Conservation (phyloP, 2,329 filamentous ascomycete species). For the Knoxdaviesia capensis region DNA sequence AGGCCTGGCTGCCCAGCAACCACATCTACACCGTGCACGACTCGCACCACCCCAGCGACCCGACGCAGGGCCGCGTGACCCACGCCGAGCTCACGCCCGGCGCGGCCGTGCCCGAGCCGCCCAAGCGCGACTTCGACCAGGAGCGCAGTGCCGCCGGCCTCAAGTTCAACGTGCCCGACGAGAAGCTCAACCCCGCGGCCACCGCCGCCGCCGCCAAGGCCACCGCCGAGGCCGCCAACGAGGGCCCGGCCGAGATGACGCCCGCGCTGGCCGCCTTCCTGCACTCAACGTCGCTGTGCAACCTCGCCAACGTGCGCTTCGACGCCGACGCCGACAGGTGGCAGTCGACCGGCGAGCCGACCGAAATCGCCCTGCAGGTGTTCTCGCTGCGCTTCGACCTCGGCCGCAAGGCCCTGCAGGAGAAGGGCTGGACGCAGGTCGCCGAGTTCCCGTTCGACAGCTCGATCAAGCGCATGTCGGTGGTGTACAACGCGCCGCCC, state of each 20-base stretch:
- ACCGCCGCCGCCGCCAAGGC: slow-evolving; percentile 7
- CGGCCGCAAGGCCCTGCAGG: slow-evolving; percentile 31
- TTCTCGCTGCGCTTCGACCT: slow-evolving; percentile 48
- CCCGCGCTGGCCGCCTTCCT: slow-evolving; percentile 30
- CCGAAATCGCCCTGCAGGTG: slow-evolving; percentile 58
- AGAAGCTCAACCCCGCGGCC: slow-evolving; percentile 20
- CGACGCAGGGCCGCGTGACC: slow-evolving; percentile 34
- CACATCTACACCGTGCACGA: slow-evolving; percentile 39
- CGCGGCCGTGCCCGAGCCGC: slow-evolving; percentile 7
- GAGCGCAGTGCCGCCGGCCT: slow-evolving; percentile 39
- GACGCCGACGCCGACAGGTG: slow-evolving; percentile 35
- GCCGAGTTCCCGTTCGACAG: slow-evolving; percentile 66
- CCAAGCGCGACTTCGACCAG: slow-evolving; percentile 33
- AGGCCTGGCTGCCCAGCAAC: slow-evolving; percentile 40
- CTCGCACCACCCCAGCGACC: slow-evolving; percentile 39
- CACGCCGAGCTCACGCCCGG: slow-evolving; percentile 8
- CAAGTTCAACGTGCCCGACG: slow-evolving; percentile 42
- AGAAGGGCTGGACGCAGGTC: slow-evolving; percentile 37
- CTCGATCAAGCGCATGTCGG: slow-evolving; percentile 61
- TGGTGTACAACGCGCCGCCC: slow-evolving; percentile 38
- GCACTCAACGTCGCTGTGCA: slow-evolving; percentile 41
- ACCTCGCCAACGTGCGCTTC: slow-evolving; percentile 37
- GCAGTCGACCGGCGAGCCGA: slow-evolving; percentile 51
- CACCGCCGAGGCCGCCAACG: slow-evolving; percentile 13
- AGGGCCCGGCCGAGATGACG: slow-evolving; percentile 22